A percentile compares a stretch with the other conserved stretches of the same genome.
phyloP scores from a whole-genome alignment of 352 stramenopile genomes.

The Globisporangium orthogonon region DNA sequence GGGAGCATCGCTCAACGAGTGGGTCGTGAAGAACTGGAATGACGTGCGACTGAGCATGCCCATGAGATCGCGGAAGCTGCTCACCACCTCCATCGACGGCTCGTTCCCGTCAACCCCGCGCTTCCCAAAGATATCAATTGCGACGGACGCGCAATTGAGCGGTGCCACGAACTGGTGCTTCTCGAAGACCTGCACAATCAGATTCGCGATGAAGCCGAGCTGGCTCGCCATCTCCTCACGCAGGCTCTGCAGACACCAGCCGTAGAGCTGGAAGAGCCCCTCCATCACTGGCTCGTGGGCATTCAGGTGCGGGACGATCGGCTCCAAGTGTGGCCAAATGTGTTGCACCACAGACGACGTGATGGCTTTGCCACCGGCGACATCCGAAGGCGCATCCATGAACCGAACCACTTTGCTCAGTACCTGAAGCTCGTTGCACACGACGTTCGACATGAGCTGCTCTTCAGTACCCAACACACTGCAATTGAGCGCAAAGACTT shows the following conservation, averaged over 20 bases:
- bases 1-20: conserved; percentile 48
- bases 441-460: conserved; percentile 12
- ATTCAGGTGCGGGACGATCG: conserved; percentile 32
- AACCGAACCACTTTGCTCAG: conserved; percentile 62
- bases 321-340: conserved; percentile 54
- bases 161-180: conserved; percentile 41
- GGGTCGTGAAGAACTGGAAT: conserved; percentile 58
- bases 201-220: conserved; percentile 37
- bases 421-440: conserved; percentile 60
- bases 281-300: conserved; percentile 37
- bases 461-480: conserved; percentile 5
- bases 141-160: conserved; percentile 59
- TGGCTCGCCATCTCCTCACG: conserved; percentile 46
- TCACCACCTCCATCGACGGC: conserved; percentile 22
- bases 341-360: conserved; percentile 41
- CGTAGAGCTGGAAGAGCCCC: conserved; percentile 59
- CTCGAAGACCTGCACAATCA: conserved; percentile 61
- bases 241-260: conserved; percentile 67
- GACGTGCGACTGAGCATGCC: conserved; percentile 47
- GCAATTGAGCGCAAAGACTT: conserved; percentile 21
- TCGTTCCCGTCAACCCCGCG: conserved; percentile 6
- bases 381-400: conserved; percentile 46
- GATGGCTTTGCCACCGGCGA: conserved; percentile 37
- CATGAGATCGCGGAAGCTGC: conserved; percentile 52
- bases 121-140: conserved; percentile 65